Evolutionary conservation across 1,284 basidiomycete genomes (phyloP).

Genomic region (Trichosporon ovoides): DNA sequence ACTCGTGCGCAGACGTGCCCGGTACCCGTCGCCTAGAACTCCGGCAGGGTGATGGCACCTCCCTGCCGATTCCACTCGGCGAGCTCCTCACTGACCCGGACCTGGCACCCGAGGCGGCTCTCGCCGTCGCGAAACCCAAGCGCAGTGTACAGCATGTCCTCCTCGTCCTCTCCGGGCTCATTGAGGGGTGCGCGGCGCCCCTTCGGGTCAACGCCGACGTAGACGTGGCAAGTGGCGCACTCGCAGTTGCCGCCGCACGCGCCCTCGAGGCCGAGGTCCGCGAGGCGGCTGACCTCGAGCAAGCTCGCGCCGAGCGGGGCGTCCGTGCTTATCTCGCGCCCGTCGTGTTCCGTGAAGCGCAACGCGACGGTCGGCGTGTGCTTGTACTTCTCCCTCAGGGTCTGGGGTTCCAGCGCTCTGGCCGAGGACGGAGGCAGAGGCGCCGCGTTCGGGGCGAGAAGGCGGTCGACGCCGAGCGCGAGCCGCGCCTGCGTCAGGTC

Average conservation of each 20-base stretch:
- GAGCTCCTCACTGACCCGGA: slow-evolving; percentile 40
- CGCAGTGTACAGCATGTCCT: slow-evolving; percentile 48
- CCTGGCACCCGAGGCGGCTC: slow-evolving; percentile 47
- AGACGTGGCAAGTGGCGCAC: slow-evolving; percentile 50
- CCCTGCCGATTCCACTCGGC: slow-evolving; percentile 37
- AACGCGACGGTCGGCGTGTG: slow-evolving; percentile 18
- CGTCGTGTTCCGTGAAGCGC: slow-evolving; percentile 37
- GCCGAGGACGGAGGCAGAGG: neutral
- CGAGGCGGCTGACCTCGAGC: slow-evolving; percentile 38
- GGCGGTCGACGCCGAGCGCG: slow-evolving; percentile 4
- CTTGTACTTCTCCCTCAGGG: neutral
- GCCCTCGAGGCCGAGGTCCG: slow-evolving; percentile 45
- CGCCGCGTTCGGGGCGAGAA: neutral
- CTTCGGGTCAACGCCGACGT: slow-evolving; percentile 22
- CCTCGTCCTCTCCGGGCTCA: slow-evolving; percentile 42
- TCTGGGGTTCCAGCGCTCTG: neutral
- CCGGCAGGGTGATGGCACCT: slow-evolving; percentile 39
- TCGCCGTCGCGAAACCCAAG: slow-evolving; percentile 35
- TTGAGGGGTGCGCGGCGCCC: slow-evolving; percentile 28
- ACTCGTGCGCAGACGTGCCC: too few species aligned
- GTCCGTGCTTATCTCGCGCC: slow-evolving; percentile 26
- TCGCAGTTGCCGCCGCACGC: slow-evolving; percentile 48
- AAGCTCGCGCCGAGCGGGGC: slow-evolving; percentile 39
- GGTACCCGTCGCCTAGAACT: slow-evolving; percentile 38
- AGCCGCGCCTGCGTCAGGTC: slow-evolving; percentile 57